Evolutionary conservation across 306 rosid genomes (phyloP).

Genomic region (Prunus davidiana): DNA sequence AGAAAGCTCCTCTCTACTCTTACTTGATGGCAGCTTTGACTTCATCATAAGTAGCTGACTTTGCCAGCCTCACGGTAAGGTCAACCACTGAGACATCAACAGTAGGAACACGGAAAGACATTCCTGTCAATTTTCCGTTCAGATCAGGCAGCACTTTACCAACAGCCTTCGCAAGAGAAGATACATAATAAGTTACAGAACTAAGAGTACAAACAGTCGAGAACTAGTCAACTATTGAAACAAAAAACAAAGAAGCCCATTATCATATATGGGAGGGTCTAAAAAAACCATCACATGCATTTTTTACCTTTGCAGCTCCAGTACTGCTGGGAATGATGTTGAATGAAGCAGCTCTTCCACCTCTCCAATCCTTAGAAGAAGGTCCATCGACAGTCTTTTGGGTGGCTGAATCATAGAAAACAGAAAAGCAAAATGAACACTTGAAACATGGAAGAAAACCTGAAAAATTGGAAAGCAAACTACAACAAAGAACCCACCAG

Average conservation of each 20-base stretch:
- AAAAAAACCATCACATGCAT: neutral
- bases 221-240: neutral
- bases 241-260: neutral
- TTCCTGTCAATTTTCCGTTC: constrained; percentile 82
- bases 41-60: constrained; percentile 49
- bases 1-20: constrained; percentile 4
- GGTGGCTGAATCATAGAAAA: constrained; percentile 60
- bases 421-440: neutral
- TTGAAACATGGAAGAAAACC: neutral
- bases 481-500: constrained; percentile 40
- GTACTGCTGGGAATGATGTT: constrained; percentile 96
- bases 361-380: constrained; percentile 93
- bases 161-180: constrained; percentile 43
- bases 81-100: constrained; percentile 82
- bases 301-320: constrained; percentile 84
- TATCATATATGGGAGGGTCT: neutral
- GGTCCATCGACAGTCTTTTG: constrained; percentile 96
- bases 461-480: neutral
- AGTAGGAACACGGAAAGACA: constrained; percentile 79
- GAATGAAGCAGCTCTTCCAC: constrained; percentile 96
- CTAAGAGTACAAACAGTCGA: neutral
- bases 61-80: constrained; percentile 66
- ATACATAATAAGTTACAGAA: neutral
- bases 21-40: constrained; percentile 73
- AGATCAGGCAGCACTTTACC: constrained; percentile 69